Base-by-base conservation (phyloP, 2,329 filamentous ascomycete genomes). In the Fusarium xyrophilum region DNA sequence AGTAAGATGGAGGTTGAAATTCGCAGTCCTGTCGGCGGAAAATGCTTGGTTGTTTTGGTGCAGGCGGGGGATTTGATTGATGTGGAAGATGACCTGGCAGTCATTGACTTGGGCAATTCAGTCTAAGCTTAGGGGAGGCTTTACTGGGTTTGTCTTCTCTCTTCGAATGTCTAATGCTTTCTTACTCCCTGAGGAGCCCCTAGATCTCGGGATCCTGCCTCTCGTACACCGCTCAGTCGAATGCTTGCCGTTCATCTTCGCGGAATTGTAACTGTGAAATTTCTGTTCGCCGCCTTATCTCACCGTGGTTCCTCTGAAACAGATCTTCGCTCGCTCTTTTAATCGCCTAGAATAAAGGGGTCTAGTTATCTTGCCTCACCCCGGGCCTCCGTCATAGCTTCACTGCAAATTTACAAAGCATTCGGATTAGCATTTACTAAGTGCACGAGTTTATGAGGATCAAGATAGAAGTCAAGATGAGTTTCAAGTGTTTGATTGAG, bases 1-100 rank as follows among this genome's bases (percentile, higher is more conserved):
- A 78, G 76, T 53, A 79, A 79, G 71, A 79, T 79, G 78, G 77
- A 79, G 52, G 65, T 79, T n/a, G 74, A 77, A 43, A 76, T 79
- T 51, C 68, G 63, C n/a, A 78, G 76, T 39, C 74, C 73, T 2
- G 51, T 69, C 0, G 56, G 47, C 21, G 78, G 78, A 6, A 72
- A 17, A 35, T 74, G 77, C 40, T 66, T 60, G 25, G 64, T 58
- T 33, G 67, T 77, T n/a, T 52, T 74, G 35, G 73, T 76, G 3
- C 60, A 54, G 27, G 69, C 71, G 30, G 76, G 77, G 1, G 73
- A 75, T 27, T 58, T 79, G 39, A 68, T 79, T 23, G 74, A 74
- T 52, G 72, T 72, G 21, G 70, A 70, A 19, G 72, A 77, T n/a
- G 69, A 72, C 33, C 59, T 77, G 54, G 65, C 74, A 4, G 52